A percentile compares a stretch with the other conserved stretches of the same genome.
These are phyloP conservation scores for Zizania latifolia DNA, from an alignment of 176 grass and related monocot genomes.

Conservation along the genomic window DNA sequence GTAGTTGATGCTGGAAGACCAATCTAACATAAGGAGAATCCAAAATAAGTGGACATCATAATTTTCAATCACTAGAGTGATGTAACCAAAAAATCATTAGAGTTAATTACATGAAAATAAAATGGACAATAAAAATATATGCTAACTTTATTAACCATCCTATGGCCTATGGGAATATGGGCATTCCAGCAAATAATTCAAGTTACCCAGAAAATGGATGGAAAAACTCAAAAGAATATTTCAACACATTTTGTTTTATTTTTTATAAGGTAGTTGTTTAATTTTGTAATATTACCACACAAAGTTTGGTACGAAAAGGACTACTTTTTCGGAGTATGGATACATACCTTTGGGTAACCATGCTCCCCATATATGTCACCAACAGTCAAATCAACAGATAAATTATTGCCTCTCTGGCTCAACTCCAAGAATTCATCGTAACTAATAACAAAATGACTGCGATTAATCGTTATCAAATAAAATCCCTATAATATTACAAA, in stretches of 20 bases:
- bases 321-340: neutral
- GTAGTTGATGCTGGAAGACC: conserved; percentile 94
- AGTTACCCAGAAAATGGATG: neutral
- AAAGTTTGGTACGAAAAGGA: neutral
- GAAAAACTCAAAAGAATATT: neutral
- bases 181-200: neutral
- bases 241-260: neutral
- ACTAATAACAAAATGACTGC: conserved; percentile 37
- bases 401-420: conserved; percentile 81
- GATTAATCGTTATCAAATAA: conserved; percentile 11
- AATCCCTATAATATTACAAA: neutral
- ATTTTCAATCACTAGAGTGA: neutral
- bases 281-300: neutral
- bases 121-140: neutral
- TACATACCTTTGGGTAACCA: conserved; percentile 84
- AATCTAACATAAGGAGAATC: conserved; percentile 52
- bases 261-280: neutral
- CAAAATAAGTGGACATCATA: conserved; percentile 18
- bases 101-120: neutral
- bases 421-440: conserved; percentile 94
- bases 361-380: conserved; percentile 91
- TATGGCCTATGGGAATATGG: too few relatives aligned
- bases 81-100: neutral
- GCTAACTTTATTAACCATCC: neutral
- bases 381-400: conserved; percentile 90